A percentile compares a stretch with the other conserved stretches of the same genome.
Evolutionary conservation across 768 basidiomycete species (phyloP).

Genomic region (Pulveroboletus ravenelii): DNA sequence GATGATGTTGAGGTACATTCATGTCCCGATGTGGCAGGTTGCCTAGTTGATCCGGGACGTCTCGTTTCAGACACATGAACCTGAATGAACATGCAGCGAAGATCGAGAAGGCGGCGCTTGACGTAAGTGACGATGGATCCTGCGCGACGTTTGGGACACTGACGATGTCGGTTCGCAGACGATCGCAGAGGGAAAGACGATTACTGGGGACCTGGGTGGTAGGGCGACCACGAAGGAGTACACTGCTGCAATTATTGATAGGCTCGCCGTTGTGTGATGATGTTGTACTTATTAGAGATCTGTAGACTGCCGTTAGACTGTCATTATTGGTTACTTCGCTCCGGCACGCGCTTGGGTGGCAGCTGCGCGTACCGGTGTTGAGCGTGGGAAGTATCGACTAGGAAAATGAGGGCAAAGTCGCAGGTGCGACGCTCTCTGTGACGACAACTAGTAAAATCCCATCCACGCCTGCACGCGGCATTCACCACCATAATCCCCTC

Average conservation of each 20-base stretch:
- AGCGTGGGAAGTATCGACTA: constrained; percentile 25
- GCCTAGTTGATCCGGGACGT: constrained; percentile 23
- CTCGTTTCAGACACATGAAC: constrained; percentile 77
- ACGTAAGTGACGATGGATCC: constrained; percentile 48
- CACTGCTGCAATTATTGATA: constrained; percentile 81
- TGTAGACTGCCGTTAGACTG: not conserved
- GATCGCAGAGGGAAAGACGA: constrained; percentile 92
- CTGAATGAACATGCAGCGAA: constrained; percentile 75
- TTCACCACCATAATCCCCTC: constrained; percentile 55
- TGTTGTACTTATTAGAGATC: constrained; percentile 8
- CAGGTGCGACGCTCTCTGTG: constrained; percentile 23
- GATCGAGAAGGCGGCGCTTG: constrained; percentile 89
- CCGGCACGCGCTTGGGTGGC: constrained; percentile 2
- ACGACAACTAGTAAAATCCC: constrained; percentile 42
- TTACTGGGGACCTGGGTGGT: constrained; percentile 95
- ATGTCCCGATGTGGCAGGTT: constrained; percentile 3
- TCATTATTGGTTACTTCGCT: not conserved
- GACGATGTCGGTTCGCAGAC: constrained; percentile 49
- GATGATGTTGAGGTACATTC: constrained; percentile 90
- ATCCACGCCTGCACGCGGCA: constrained; percentile 53
- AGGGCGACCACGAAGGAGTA: constrained; percentile 87
- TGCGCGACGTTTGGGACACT: not conserved
- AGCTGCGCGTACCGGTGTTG: constrained; percentile 8
- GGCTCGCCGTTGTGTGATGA: constrained; percentile 40
- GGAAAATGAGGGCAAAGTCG: constrained; percentile 13